phyloP scores from a whole-genome alignment of 371 early-diverging fungal genomes.

The Parasitella parasitica region DNA sequence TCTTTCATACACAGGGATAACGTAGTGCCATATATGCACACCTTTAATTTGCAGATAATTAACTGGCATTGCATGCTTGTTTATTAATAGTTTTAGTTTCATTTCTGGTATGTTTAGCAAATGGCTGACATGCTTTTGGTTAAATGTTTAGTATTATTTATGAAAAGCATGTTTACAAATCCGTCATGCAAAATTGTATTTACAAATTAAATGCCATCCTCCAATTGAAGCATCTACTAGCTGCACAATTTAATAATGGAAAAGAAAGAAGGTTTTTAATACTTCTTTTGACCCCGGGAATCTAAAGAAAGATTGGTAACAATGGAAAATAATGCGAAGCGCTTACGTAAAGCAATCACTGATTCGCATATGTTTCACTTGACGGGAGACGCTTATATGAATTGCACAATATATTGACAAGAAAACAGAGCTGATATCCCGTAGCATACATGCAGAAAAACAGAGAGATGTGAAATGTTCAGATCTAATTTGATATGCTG shows the following conservation, averaged over 20 bases:
- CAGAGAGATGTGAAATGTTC: too few species aligned
- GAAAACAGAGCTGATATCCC: background rate
- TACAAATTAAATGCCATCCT: background rate
- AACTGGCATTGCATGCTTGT: background rate
- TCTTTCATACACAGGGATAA: too few species aligned
- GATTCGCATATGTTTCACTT: background rate
- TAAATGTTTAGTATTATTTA: too few species aligned
- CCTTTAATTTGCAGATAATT: background rate
- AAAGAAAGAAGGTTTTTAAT: background rate
- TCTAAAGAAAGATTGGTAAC: background rate
- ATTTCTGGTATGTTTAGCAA: too few species aligned
- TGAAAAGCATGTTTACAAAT: too few species aligned
- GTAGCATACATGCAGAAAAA: too few species aligned
- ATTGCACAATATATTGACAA: too few species aligned
- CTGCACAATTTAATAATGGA: background rate
- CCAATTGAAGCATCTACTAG: background rate
- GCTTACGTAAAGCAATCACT: background rate
- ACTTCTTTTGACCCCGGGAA: background rate
- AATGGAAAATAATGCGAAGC: background rate
- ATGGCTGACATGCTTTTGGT: too few species aligned
- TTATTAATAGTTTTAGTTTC: background rate
- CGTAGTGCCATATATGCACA: too few species aligned
- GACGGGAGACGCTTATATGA: too few species aligned
- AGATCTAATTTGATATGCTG: too few species aligned
- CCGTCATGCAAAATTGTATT: background rate